phyloP scores from a whole-genome alignment of 2,329 filamentous ascomycete species.

The Monilinia fructicola region DNA sequence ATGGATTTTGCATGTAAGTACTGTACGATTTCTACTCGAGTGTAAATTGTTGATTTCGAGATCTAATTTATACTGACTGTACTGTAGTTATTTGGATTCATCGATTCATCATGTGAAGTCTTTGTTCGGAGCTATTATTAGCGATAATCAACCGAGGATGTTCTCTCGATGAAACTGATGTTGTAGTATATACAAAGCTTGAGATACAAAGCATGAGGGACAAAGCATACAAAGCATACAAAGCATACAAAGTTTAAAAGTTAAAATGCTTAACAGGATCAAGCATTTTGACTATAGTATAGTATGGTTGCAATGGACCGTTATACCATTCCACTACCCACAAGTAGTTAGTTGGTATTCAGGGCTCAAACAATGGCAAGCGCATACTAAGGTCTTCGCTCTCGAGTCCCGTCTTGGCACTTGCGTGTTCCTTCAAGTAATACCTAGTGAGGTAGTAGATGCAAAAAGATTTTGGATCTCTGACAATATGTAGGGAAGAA shows the following conservation, averaged over 20 bases:
- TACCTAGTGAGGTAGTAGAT: too few species aligned
- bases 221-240: background rate
- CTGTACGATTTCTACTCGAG: too few species aligned
- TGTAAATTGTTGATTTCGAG: background rate
- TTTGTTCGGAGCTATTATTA: background rate
- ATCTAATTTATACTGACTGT: too few species aligned
- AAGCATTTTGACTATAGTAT: background rate
- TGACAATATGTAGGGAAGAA: too few species aligned
- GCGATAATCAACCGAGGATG: background rate
- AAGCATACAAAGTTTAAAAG: too few species aligned
- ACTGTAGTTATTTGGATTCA: background rate
- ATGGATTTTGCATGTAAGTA: background rate
- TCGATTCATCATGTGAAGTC: background rate
- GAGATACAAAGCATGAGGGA: too few species aligned
- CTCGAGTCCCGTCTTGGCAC: conserved; percentile 13
- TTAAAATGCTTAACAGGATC: background rate
- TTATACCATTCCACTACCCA: background rate
- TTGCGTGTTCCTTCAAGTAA: conserved; percentile 2
- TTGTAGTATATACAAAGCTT: background rate
- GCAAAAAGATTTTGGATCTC: too few species aligned
- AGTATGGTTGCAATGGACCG: background rate
- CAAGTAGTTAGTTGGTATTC: background rate
- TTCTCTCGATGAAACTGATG: too few species aligned
- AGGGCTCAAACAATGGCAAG: background rate
- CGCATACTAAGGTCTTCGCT: background rate